Base-by-base conservation (phyloP, 2,329 filamentous ascomycete genomes). In the Aspergillus terreus region DNA sequence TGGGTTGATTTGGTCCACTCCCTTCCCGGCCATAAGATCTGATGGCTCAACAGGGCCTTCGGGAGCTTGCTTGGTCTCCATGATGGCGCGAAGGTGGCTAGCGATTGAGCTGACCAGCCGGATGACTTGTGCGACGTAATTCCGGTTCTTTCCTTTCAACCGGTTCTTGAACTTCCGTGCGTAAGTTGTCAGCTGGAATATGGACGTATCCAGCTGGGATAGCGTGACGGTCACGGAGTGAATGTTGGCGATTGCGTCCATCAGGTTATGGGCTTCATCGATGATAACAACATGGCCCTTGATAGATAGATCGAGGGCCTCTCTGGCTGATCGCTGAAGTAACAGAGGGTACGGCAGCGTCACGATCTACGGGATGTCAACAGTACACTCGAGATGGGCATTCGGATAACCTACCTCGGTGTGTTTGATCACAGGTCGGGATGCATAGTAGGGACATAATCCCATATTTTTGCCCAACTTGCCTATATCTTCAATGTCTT, bases 371-470 rank as follows among this genome's bases (percentile, higher is more conserved):
- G 33, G 44, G 7, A 7, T 14, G 25, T 53, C 53, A 57, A 53
- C 52, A 32, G 48, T 40, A 40, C 21, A 35, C 41, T 45, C 32
- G 35, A 33, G 40, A 14, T 33, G 35, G 41, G 15, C 17, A 46
- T 17, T 43, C 32, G n/a, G 23, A n/a, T 23, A 40, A 54, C 71
- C 59, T 56, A 82, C 81, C 70, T 96, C 92, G 38, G 90, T 87
- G 9, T 86, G 82, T 15, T 86, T 84, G n/a, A 95, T 85, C 0
- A 89, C 88, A 2, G 87, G 81, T 45, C 94, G 82, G 0, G 92
- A 92, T n/a, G 92, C 92, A 71, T 99, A 99, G 69, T 99, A 99
- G 0, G 94, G 92, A 66, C 94, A 99, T 4, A 97, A 82, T 0
- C 85, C 83, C 30, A 96, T 77, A 46, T 85, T 82, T 62, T 86